A percentile compares a stretch with the other conserved stretches of the same genome.
Evolutionary conservation across 352 stramenopile genomes (phyloP).

Genomic region (Globisporangium iwayamae): DNA sequence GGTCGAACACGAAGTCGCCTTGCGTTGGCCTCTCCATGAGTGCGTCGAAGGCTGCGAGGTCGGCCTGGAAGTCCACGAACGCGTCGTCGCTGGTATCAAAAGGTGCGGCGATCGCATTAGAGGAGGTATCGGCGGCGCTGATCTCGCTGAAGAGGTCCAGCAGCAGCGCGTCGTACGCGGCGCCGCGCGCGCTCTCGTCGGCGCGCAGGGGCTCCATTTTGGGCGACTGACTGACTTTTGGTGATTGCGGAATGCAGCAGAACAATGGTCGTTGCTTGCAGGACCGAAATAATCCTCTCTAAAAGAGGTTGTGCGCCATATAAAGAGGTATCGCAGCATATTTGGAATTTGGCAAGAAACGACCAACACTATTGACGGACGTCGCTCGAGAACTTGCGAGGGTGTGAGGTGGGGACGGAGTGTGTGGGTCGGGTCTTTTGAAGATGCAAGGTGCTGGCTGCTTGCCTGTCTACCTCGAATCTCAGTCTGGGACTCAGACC

Average conservation of each 20-base stretch:
- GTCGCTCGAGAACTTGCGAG: no score
- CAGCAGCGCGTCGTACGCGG: conserved; percentile 7
- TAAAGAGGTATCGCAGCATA: no score
- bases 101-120: no score
- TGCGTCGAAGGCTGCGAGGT: conserved; percentile 7
- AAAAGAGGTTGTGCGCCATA: no score
- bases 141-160: conserved; percentile 5
- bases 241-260: not conserved
- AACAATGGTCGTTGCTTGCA: not conserved
- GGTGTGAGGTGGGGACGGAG: no score
- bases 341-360: no score
- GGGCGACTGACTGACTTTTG: not conserved
- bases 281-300: no score
- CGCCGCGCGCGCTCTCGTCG: conserved; percentile 3
- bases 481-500: no score
- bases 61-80: conserved; percentile 9
- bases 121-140: not conserved
- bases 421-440: no score
- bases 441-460: no score
- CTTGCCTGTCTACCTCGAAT: no score
- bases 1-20: not conserved
- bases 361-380: no score
- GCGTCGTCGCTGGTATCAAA: not conserved
- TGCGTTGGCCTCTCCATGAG: not conserved
- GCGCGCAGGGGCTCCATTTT: not conserved